Conservation (phyloP, 306 rosid genomes). For the Quercus berberidifolia region DNA sequence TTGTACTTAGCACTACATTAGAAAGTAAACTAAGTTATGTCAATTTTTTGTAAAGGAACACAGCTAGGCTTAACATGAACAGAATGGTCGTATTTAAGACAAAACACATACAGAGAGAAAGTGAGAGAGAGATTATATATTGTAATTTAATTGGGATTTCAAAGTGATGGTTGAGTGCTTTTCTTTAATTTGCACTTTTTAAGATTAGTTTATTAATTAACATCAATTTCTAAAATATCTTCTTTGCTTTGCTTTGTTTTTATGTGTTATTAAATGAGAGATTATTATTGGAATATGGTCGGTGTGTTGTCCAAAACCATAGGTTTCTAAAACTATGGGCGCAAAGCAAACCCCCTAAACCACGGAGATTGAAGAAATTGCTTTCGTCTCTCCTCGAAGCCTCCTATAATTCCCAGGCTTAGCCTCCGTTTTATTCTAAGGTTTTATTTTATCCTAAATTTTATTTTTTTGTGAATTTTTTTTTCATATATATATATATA, state of each 20-base stretch:
- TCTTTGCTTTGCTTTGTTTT: slow-evolving; percentile 5
- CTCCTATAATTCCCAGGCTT: background rate
- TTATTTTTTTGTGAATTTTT: too few species aligned
- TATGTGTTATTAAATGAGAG: background rate
- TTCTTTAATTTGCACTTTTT: background rate
- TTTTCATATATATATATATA: too few species aligned
- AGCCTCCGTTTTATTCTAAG: too few species aligned
- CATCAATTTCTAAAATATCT: background rate
- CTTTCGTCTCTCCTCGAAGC: background rate
- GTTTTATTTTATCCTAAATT: too few species aligned
- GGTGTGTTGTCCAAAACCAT: slow-evolving; percentile 19
- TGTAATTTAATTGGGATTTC: background rate
- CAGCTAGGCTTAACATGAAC: background rate
- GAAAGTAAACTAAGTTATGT: background rate
- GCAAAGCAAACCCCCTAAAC: background rate
- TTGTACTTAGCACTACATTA: background rate
- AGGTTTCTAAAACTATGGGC: slow-evolving; percentile 25
- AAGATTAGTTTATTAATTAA: background rate
- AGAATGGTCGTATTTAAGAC: background rate
- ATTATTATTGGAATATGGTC: slow-evolving; percentile 10
- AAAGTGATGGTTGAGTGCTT: slow-evolving; percentile 3
- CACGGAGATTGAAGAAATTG: background rate
- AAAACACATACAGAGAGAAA: background rate
- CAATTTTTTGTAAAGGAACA: background rate
- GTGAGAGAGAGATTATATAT: background rate